phyloP scores from a whole-genome alignment of 1,284 basidiomycete genomes.

The Ganoderma multipileum region DNA sequence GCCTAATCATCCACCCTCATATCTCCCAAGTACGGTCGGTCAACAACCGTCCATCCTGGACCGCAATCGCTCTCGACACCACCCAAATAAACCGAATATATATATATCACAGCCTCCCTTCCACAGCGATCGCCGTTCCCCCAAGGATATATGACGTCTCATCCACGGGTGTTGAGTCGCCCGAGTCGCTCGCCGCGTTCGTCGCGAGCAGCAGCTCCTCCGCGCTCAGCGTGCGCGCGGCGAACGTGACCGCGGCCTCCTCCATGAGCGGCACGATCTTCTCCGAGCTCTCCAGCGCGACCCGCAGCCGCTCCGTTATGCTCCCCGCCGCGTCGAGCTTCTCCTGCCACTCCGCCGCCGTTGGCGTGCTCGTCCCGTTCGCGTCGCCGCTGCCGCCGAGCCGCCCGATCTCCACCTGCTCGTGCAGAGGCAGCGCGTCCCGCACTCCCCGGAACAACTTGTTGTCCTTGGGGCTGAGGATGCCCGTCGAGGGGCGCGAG shows the following conservation, averaged over 20 bases:
- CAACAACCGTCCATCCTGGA: neutral
- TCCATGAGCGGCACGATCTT: constrained; percentile 23
- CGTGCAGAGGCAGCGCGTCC: constrained; percentile 21
- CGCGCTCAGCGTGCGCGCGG: constrained; percentile 28
- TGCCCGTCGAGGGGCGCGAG: constrained; percentile 16
- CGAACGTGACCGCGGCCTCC: constrained; percentile 25
- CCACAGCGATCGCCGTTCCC: constrained; percentile 5
- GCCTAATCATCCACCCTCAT: neutral
- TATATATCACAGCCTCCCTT: constrained; percentile 7
- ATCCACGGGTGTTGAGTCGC: constrained; percentile 9
- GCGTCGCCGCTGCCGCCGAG: constrained; percentile 4
- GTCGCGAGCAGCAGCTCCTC: constrained; percentile 26
- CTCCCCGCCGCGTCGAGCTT: constrained; percentile 26
- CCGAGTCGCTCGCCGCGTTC: constrained; percentile 10
- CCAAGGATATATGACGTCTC: constrained; percentile 1
- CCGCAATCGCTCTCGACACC: neutral
- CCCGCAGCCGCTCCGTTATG: constrained; percentile 25
- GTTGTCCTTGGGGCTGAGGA: constrained; percentile 7
- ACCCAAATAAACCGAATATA: neutral
- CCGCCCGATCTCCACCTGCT: constrained; percentile 19
- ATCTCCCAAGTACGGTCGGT: neutral
- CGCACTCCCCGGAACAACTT: constrained; percentile 31
- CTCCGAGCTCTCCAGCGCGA: constrained; percentile 29
- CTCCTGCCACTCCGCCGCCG: constrained; percentile 30
- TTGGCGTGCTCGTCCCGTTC: constrained; percentile 25